phyloP scores from a whole-genome alignment of 805 yeast genomes.

The Nakazawaea sp. region DNA sequence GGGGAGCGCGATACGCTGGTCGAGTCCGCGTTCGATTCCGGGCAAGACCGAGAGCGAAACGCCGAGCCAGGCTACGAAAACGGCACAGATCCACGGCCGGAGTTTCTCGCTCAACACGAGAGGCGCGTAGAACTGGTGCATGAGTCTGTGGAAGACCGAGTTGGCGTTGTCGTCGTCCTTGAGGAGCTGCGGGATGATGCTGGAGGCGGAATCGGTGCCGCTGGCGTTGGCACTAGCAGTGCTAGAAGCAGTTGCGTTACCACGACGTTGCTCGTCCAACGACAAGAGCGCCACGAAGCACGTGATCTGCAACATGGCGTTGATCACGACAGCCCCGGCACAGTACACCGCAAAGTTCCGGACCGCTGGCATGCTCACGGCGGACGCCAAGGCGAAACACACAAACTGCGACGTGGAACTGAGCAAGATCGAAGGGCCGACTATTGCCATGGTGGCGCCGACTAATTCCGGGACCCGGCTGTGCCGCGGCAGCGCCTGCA shows the following conservation, averaged over 20 bases:
- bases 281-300: conserved; percentile 69
- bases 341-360: conserved; percentile 88
- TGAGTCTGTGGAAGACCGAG: conserved; percentile 28
- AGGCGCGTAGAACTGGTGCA: conserved; percentile 52
- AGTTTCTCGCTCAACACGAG: conserved; percentile 41
- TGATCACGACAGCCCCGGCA: conserved; percentile 76
- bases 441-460: conserved; percentile 55
- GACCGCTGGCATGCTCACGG: conserved; percentile 94
- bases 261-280: conserved; percentile 58
- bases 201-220: conserved; percentile 1
- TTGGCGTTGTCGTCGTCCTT: conserved; percentile 18
- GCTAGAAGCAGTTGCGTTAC: no score
- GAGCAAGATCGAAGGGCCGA: conserved; percentile 83
- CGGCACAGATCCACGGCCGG: conserved; percentile 39
- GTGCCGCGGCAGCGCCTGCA: conserved; percentile 30
- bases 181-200: conserved; percentile 14
- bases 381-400: conserved; percentile 72
- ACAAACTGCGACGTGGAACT: conserved; percentile 74
- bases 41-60: conserved; percentile 68
- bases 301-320: conserved; percentile 74
- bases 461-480: conserved; percentile 48
- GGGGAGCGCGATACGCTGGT: conserved; percentile 86
- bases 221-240: conserved; percentile 22
- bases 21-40: conserved; percentile 67
- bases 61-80: conserved; percentile 60